Base-by-base conservation (phyloP, 2,329 filamentous ascomycete genomes). In the Aspergillus bombycis region DNA sequence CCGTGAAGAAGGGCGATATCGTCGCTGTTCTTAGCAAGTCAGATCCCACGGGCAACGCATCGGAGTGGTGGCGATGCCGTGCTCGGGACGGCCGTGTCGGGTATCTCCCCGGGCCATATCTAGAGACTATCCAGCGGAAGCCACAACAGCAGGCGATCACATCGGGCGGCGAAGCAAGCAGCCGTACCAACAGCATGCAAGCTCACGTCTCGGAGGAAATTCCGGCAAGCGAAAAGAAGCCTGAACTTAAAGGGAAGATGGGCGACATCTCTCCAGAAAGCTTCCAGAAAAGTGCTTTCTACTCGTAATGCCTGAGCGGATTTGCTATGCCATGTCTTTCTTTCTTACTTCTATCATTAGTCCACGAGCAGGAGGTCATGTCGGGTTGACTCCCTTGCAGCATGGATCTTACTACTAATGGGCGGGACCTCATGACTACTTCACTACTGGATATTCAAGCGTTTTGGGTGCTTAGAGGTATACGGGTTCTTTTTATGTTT, bases 61-160 rank as follows among this genome's bases (percentile, higher is more conserved):
- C 91, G 58, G 94, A 99, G 75, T 99, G 95, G 95, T 99, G 95
- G 95, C 89, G 91, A 68, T 99, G 96, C 79, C 87, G 95, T 61
- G 91, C 94, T 16, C 86, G 95, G 65, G 93, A 98, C 75, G 94
- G 93, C 53, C 86, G 93, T 30, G 89, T 97, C 71, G 95, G 95
- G 9, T 99, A 98, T 75, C 85, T 99, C 7, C 95, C 96, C 2
- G 89, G 90, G 1, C 94, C 93, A 1, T 99, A 97, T 74, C 85
- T 99, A 32, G 93, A 97, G 79, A 86, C 84, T 0, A 89, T 95
- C 56, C 85, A 89, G 73, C 80, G 87, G 59, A 81, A 82, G 64
- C 78, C 77, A 12, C 71, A 71, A 7, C 77, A 82, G 63, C 80
- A 82, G 54, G 77, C 79, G 26, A 79, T 82, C 65, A 81, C 79